Base-by-base conservation (phyloP, 2,329 filamentous ascomycete genomes). In the Colletotrichum euphorbiae region DNA sequence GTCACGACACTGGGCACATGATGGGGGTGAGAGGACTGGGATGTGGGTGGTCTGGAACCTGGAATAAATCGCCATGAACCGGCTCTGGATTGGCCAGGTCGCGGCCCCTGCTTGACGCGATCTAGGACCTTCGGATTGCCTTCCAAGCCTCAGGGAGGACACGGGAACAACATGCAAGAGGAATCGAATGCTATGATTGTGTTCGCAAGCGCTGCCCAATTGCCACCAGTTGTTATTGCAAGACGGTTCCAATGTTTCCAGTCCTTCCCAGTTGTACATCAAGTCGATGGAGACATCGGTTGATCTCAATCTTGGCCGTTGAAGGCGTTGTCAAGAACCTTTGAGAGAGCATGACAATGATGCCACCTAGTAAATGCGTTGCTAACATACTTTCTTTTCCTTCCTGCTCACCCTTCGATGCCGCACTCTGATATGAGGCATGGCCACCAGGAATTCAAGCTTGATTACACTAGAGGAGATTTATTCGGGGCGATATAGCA, bases 41-140 rank as follows among this genome's bases (percentile, higher is more conserved):
- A 58, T 68, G 52, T 65, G 46, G 64, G 52, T 45, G 52, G 60
- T 67, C 64, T 67, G 59, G 60, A 57, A 65, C 59, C 64, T 67
- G 51, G 64, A 45, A 67, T 28, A 51, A 61, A 40, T 36, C 50
- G 46, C 50, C 17, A n/a, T 57, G 45, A n/a, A 43, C 24, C 17
- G 43, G 43, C 15, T 45, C 45, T n/a, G 48, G 57, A 62, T 55
- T 62, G 65, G 45, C 17, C 60, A 1, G 58, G 21, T 0, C 19
- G 19, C n/a, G 65, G 38, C 21, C 65, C 60, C 43, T 54, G 65
- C 60, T 58, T 58, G 51, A 52, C 42, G 43, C 63, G 17, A 67
- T 57, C 40, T 40, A 45, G 62, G 42, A 57, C 31, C 3, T 36
- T 12, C 9, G 17, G 31, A 28, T 52, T 51, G n/a, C 48, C 48